phyloP scores from a whole-genome alignment of 2,329 filamentous ascomycete genomes.

The Diaporthe vaccinii region DNA sequence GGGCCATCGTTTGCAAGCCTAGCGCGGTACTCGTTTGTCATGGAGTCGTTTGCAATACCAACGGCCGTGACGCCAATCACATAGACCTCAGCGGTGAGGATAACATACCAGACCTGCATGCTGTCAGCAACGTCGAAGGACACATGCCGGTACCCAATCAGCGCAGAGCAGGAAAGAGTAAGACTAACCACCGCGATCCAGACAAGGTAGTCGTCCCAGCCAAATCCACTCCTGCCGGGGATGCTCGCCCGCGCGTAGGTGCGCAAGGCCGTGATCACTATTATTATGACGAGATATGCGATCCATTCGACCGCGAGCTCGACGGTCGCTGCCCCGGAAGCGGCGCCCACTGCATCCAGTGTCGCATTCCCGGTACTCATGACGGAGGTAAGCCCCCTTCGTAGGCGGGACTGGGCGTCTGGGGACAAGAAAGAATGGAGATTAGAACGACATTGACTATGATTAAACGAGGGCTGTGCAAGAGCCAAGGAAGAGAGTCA shows the following conservation, averaged over 20 bases:
- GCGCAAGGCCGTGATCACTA: conserved; percentile 46
- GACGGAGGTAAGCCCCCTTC: not conserved
- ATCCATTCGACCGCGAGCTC: conserved; percentile 30
- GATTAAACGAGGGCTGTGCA: conserved; percentile 1
- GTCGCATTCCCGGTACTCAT: conserved; percentile 38
- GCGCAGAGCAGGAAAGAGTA: not conserved
- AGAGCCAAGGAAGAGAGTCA: not conserved
- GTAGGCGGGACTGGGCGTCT: not conserved
- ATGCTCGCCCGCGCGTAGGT: conserved; percentile 49
- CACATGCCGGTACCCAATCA: not conserved
- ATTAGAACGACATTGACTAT: conserved; percentile 14
- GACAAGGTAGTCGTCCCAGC: conserved; percentile 50
- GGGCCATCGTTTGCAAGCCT: conserved; percentile 49
- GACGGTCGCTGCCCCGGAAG: conserved; percentile 32
- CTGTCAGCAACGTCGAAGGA: not conserved
- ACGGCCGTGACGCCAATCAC: conserved; percentile 40
- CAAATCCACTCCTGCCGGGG: conserved; percentile 45
- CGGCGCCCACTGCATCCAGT: conserved; percentile 31
- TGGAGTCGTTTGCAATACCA: conserved; percentile 69
- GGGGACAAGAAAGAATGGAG: not conserved
- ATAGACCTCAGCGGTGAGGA: conserved; percentile 13
- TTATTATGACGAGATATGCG: conserved; percentile 45
- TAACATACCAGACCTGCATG: not conserved
- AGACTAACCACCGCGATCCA: conserved; percentile 42
- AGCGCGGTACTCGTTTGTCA: conserved; percentile 64